Percentiles rank a stretch among this genome's conserved stretches.
These are phyloP conservation scores for Saccharomycopsis schoenii DNA, from an alignment of 805 yeast genomes.

Conservation along the genomic window DNA sequence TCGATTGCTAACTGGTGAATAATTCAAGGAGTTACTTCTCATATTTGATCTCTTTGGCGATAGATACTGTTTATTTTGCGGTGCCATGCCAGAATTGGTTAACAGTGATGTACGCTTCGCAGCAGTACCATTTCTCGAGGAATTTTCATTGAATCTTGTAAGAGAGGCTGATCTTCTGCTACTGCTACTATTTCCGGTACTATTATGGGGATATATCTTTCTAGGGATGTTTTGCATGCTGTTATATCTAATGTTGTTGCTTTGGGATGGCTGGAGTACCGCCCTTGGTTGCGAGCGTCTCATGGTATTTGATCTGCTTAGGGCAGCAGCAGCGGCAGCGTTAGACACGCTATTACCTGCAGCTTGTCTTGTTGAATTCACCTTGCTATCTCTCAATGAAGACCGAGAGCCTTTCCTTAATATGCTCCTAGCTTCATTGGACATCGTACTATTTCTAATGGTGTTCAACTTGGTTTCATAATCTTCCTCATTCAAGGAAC, in stretches of 20 bases:
- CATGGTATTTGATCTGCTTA: slow-evolving; percentile 12
- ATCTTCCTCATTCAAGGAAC: slow-evolving; percentile 5
- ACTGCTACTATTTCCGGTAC: background rate
- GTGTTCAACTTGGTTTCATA: slow-evolving; percentile 14
- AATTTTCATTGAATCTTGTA: background rate
- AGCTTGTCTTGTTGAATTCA: background rate
- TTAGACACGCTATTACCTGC: background rate
- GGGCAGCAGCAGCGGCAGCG: slow-evolving; percentile 18
- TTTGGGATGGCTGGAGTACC: too few species aligned
- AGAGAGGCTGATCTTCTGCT: background rate
- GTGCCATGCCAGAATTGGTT: background rate
- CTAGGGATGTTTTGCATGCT: background rate
- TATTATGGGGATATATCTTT: background rate
- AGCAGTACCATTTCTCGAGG: background rate
- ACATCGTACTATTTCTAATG: slow-evolving; percentile 5
- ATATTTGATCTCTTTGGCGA: slow-evolving; percentile 7
- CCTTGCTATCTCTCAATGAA: background rate
- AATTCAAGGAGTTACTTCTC: slow-evolving; percentile 2
- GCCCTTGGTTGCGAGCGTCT: background rate
- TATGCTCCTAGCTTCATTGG: background rate
- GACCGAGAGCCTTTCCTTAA: slow-evolving; percentile 1
- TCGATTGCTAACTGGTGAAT: slow-evolving; percentile 1
- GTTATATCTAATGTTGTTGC: background rate
- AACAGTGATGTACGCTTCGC: background rate
- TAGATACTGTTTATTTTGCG: slow-evolving; percentile 4